These are phyloP conservation scores for Fraxinus angustifolia DNA, from an alignment of 305 asterid species.

Conservation along the genomic window DNA sequence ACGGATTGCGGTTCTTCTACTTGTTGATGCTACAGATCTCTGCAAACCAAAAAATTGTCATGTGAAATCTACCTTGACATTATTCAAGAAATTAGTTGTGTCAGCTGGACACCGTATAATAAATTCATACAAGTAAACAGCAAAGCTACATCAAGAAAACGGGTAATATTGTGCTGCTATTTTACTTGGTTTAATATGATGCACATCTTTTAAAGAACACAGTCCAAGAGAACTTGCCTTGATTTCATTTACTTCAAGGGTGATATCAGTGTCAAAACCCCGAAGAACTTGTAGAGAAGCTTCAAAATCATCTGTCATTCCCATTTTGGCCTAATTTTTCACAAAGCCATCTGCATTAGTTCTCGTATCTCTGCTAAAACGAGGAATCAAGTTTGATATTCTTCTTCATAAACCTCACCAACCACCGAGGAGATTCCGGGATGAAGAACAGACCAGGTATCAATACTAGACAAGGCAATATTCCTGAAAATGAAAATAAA, in stretches of 20 bases:
- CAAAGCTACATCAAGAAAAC: background rate
- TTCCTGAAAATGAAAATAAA: slow-evolving; percentile 46
- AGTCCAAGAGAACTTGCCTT: slow-evolving; percentile 43
- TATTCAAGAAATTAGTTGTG: slow-evolving; percentile 8
- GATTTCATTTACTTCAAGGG: slow-evolving; percentile 83
- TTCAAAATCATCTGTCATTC: slow-evolving; percentile 88
- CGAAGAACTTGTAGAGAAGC: slow-evolving; percentile 94
- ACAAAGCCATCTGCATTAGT: slow-evolving; percentile 24
- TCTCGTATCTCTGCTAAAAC: slow-evolving; percentile 9
- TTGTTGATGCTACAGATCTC: slow-evolving; percentile 86
- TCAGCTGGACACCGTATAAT: background rate
- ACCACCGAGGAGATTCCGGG: slow-evolving; percentile 98
- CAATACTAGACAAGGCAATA: slow-evolving; percentile 74
- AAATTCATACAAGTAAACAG: background rate
- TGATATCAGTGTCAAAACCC: slow-evolving; percentile 84
- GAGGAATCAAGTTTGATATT: background rate
- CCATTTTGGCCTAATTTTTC: slow-evolving; percentile 81
- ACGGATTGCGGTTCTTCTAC: slow-evolving; percentile 64
- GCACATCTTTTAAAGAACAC: background rate
- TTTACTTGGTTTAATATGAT: background rate
- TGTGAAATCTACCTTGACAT: slow-evolving; percentile 5
- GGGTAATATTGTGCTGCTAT: background rate
- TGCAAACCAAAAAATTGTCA: slow-evolving; percentile 27
- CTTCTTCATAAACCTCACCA: slow-evolving; percentile 60
- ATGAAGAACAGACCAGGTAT: slow-evolving; percentile 92